phyloP scores from a whole-genome alignment of 2,329 filamentous ascomycete genomes.

The Monilinia fructicola region DNA sequence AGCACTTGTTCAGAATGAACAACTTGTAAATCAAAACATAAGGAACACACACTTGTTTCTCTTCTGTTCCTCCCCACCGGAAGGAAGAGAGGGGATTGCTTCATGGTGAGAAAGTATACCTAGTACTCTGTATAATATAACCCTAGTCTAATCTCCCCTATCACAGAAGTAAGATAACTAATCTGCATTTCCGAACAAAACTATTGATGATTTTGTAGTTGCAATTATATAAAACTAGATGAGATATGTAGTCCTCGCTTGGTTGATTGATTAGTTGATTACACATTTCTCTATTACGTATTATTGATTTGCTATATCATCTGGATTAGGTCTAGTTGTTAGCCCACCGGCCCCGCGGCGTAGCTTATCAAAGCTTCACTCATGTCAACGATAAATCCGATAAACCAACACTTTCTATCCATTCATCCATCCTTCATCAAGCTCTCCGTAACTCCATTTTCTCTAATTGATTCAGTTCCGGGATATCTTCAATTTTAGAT shows the following conservation, averaged over 20 bases:
- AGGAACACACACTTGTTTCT: too few species aligned
- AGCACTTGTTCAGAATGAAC: not conserved
- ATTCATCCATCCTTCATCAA: not conserved
- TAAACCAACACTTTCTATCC: not conserved
- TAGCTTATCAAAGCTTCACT: slow-evolving; percentile 8
- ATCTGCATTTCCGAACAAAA: too few species aligned
- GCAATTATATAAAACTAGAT: too few species aligned
- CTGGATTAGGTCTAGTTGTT: not conserved
- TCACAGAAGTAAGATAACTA: too few species aligned
- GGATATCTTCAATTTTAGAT: not conserved
- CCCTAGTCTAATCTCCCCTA: not conserved
- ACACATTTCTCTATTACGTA: not conserved
- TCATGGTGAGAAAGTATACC: not conserved
- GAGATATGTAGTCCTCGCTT: too few species aligned
- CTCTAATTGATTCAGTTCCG: not conserved
- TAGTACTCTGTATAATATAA: not conserved
- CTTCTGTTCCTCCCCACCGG: not conserved
- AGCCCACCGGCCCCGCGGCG: slow-evolving; percentile 4
- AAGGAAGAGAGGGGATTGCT: not conserved
- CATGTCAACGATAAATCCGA: slow-evolving; percentile 11
- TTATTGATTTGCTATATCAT: slow-evolving; percentile 3
- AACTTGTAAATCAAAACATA: too few species aligned
- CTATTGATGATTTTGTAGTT: too few species aligned
- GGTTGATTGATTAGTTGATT: not conserved
- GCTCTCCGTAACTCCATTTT: slow-evolving; percentile 11